phyloP scores from a whole-genome alignment of 75 land plant species.

The Pinus tabuliformis region DNA sequence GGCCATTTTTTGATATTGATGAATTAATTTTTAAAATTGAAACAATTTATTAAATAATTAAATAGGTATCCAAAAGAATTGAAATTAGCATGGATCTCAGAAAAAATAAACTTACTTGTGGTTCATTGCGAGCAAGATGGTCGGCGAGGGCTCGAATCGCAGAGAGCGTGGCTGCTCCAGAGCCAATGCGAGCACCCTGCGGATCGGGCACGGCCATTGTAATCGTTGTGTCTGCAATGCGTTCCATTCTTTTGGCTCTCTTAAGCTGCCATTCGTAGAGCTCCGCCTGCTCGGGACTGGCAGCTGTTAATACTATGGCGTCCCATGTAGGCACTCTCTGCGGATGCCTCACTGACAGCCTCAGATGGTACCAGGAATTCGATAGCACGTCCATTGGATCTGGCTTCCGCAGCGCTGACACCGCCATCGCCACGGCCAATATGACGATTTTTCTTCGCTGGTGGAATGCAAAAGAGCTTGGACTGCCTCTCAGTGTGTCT shows the following conservation, averaged over 20 bases:
- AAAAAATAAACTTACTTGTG: neutral
- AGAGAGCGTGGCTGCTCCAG: conserved; percentile 91
- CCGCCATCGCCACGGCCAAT: conserved; percentile 2
- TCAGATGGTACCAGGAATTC: conserved; percentile 79
- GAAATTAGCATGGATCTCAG: neutral
- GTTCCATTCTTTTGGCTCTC: conserved; percentile 69
- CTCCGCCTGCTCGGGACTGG: conserved; percentile 92
- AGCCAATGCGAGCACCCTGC: conserved; percentile 85
- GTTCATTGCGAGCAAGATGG: conserved; percentile 9
- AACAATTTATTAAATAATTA: no score
- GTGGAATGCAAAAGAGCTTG: neutral
- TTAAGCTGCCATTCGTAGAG: conserved; percentile 85
- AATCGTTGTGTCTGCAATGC: conserved; percentile 61
- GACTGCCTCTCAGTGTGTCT: no score
- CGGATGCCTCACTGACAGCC: conserved; percentile 82
- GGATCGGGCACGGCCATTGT: conserved; percentile 95
- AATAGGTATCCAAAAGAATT: neutral
- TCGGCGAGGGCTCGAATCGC: conserved; percentile 67
- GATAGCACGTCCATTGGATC: conserved; percentile 45
- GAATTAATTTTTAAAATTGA: no score
- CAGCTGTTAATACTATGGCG: conserved; percentile 89
- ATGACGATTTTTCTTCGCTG: neutral
- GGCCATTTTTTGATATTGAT: no score
- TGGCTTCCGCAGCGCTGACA: conserved; percentile 9
- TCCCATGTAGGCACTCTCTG: conserved; percentile 93